A percentile compares a stretch with the other conserved stretches of the same genome.
Evolutionary conservation across 2,329 filamentous ascomycete genomes (phyloP).

Genomic region (Colletotrichum sp.): DNA sequence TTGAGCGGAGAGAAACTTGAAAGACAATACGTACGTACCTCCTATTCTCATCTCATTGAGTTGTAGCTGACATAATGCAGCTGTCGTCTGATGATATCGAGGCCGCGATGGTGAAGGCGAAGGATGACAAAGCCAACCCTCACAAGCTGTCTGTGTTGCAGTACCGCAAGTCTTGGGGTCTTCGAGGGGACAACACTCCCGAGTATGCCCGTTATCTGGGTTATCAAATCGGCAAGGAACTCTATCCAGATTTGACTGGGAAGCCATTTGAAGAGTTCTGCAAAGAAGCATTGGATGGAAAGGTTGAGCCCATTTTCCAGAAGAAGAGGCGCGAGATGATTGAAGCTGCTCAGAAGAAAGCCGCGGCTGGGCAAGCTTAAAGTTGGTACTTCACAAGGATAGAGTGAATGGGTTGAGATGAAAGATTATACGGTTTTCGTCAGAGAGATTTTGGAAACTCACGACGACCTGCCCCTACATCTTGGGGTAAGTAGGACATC

Average conservation of each 20-base stretch:
- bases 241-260: constrained; percentile 54
- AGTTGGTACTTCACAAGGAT: background rate
- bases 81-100: constrained; percentile 1
- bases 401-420: background rate
- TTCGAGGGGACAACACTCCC: constrained; percentile 58
- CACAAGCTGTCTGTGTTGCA: constrained; percentile 27
- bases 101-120: background rate
- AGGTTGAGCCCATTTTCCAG: background rate
- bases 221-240: constrained; percentile 54
- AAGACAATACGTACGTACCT: background rate
- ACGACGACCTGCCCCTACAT: background rate
- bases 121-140: background rate
- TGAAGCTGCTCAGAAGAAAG: background rate
- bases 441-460: fast-evolving
- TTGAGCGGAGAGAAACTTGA: constrained; percentile 52
- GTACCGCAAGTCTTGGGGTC: constrained; percentile 49
- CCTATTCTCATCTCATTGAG: background rate
- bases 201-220: constrained; percentile 59
- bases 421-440: background rate
- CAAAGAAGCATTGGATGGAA: background rate
- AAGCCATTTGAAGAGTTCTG: constrained; percentile 1
- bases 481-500: fast-evolving
- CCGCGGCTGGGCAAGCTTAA: background rate
- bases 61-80: background rate
- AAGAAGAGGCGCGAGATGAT: background rate